These are phyloP conservation scores for Globisporangium cederbergense DNA, from an alignment of 352 stramenopile genomes.

Conservation along the genomic window DNA sequence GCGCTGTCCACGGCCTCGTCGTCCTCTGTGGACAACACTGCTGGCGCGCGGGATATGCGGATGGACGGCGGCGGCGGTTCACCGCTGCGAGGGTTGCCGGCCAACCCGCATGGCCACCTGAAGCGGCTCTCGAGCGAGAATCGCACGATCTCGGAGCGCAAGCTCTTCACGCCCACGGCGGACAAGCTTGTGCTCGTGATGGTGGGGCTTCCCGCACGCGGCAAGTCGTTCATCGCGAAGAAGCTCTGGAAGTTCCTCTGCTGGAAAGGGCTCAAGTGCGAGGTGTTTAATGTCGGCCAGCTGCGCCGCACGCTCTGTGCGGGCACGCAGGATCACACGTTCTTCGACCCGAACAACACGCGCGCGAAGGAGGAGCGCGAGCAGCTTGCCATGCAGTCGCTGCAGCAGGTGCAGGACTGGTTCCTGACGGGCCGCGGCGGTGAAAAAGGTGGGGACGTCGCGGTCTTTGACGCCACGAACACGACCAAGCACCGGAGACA, in stretches of 20 bases:
- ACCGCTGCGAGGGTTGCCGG: not conserved
- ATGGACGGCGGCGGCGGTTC: not conserved
- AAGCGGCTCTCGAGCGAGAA: slow-evolving; percentile 18
- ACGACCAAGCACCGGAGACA: slow-evolving; percentile 64
- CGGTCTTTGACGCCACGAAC: slow-evolving; percentile 90
- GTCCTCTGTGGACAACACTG: slow-evolving; percentile 9
- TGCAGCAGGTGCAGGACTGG: slow-evolving; percentile 67
- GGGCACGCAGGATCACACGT: slow-evolving; percentile 79
- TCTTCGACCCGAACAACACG: slow-evolving; percentile 91
- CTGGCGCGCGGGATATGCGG: not conserved
- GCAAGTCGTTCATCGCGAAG: slow-evolving; percentile 96
- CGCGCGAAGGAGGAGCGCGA: slow-evolving; percentile 71
- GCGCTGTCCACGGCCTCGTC: slow-evolving; percentile 12
- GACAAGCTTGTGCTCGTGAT: slow-evolving; percentile 96
- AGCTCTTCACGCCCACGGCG: slow-evolving; percentile 73
- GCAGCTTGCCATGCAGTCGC: slow-evolving; percentile 72
- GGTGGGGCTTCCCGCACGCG: slow-evolving; percentile 92
- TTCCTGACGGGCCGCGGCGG: slow-evolving; percentile 28
- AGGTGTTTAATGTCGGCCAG: slow-evolving; percentile 95
- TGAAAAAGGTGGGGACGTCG: slow-evolving; percentile 69
- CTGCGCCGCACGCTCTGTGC: slow-evolving; percentile 83
- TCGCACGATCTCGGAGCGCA: slow-evolving; percentile 60
- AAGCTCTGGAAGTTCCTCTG: slow-evolving; percentile 81
- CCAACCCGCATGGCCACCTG: slow-evolving; percentile 10
- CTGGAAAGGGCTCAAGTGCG: slow-evolving; percentile 74